Evolutionary conservation across 768 basidiomycete species (phyloP).

Genomic region (Fomitopsis serialis): DNA sequence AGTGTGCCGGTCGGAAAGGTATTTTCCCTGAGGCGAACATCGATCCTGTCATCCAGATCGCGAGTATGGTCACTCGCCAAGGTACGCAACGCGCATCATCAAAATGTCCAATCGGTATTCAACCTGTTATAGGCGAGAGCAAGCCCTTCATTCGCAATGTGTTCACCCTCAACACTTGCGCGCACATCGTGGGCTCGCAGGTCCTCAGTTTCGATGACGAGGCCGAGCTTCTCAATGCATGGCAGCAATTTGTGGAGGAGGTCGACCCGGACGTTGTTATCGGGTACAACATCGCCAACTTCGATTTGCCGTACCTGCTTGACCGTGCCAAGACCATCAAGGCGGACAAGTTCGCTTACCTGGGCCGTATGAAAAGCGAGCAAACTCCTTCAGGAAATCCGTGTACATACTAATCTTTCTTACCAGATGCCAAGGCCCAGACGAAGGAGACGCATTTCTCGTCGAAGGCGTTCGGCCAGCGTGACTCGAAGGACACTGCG

Average conservation of each 20-base stretch:
- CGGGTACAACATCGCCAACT: slow-evolving; percentile 91
- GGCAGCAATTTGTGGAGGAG: slow-evolving; percentile 84
- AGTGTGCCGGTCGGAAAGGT: slow-evolving; percentile 96
- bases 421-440: slow-evolving; percentile 65
- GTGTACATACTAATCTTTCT: background rate
- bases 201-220: slow-evolving; percentile 83
- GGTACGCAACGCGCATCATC: slow-evolving; percentile 40
- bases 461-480: slow-evolving; percentile 94
- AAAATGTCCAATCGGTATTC: background rate
- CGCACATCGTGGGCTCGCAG: slow-evolving; percentile 97
- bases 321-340: slow-evolving; percentile 87
- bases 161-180: slow-evolving; percentile 91
- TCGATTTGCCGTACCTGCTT: slow-evolving; percentile 95
- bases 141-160: slow-evolving; percentile 95
- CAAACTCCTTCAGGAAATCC: slow-evolving; percentile 3
- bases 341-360: slow-evolving; percentile 25
- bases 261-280: slow-evolving; percentile 96
- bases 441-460: slow-evolving; percentile 96
- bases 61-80: slow-evolving; percentile 98
- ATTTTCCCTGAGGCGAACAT: slow-evolving; percentile 88
- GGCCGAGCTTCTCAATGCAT: slow-evolving; percentile 64
- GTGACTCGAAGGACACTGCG: slow-evolving; percentile 90
- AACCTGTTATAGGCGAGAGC: slow-evolving; percentile 58
- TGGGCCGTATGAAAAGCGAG: slow-evolving; percentile 59
- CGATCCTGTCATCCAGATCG: slow-evolving; percentile 98